phyloP scores from a whole-genome alignment of 2,329 filamentous ascomycete species.

The Alternaria brassicae region DNA sequence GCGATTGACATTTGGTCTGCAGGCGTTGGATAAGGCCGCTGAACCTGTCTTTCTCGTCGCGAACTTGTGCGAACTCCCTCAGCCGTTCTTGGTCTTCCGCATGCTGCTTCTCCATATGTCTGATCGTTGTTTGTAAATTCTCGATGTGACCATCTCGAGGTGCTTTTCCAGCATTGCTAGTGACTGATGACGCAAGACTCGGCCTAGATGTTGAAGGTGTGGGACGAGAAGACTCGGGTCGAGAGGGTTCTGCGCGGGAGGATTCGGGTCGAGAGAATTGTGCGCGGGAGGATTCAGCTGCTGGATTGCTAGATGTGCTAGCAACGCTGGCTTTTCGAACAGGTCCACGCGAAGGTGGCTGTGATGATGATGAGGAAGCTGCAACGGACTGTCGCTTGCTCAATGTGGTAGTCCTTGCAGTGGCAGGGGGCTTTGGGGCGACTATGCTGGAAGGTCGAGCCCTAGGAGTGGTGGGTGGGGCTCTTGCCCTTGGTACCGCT shows the following conservation, averaged over 20 bases:
- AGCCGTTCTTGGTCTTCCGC: conserved; percentile 85
- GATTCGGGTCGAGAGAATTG: not conserved
- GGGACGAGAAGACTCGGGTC: conserved; percentile 7
- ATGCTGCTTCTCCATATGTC: conserved; percentile 84
- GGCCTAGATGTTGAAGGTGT: conserved; percentile 19
- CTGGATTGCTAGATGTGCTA: conserved; percentile 19
- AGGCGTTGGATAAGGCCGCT: conserved; percentile 89
- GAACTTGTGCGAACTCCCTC: conserved; percentile 76
- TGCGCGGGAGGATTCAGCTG: conserved; percentile 7
- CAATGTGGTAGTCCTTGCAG: conserved; percentile 23
- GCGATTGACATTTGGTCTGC: conserved; percentile 84
- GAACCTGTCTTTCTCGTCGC: conserved; percentile 78
- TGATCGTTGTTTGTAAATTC: conserved; percentile 85
- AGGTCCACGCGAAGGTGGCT: conserved; percentile 18
- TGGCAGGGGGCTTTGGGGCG: conserved; percentile 16
- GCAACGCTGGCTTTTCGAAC: conserved; percentile 31
- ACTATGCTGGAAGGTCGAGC: conserved; percentile 36
- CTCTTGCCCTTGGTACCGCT: conserved; percentile 19
- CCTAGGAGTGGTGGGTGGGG: conserved; percentile 22
- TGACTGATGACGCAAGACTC: conserved; percentile 25
- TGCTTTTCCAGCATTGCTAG: conserved; percentile 22
- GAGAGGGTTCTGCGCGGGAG: not conserved
- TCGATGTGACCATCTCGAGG: conserved; percentile 63
- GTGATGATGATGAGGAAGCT: conserved; percentile 17
- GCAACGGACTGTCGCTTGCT: conserved; percentile 33